Conservation (phyloP, 169 alveolate genomes). For the Fabrea salina region DNA sequence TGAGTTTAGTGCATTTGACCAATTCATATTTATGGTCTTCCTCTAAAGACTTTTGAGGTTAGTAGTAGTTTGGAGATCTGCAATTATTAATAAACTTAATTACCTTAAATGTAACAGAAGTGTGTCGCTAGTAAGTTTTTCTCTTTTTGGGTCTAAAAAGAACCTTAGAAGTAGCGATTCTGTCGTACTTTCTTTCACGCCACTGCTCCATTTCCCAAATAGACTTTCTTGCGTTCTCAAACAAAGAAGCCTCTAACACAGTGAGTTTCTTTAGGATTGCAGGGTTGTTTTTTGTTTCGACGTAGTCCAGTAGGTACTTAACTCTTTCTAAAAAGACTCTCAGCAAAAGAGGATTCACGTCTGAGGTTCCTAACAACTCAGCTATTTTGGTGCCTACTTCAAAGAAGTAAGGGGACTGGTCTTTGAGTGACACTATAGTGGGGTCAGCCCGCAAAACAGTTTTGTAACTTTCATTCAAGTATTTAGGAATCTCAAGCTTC, state of each 20-base stretch:
- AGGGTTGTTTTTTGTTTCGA: background rate
- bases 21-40: no score
- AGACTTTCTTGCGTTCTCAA: background rate
- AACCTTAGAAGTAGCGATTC: background rate
- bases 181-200: constrained; percentile 25
- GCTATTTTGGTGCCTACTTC: constrained; percentile 15
- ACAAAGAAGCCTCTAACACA: background rate
- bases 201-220: background rate
- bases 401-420: constrained; percentile 11
- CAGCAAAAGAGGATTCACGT: constrained; percentile 2
- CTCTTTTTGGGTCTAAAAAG: background rate
- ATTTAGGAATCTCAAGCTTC: constrained; percentile 9
- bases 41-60: no score
- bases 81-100: no score
- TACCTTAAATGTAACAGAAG: no score
- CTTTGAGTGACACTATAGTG: background rate
- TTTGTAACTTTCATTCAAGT: background rate
- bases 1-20: no score
- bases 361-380: background rate
- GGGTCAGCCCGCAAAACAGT: constrained; percentile 21
- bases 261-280: constrained; percentile 8
- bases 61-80: no score
- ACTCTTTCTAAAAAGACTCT: background rate
- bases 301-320: background rate
- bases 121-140: no score